Evolutionary conservation across 441 rosid genomes (phyloP).

Genomic region (Manihot esculenta): DNA sequence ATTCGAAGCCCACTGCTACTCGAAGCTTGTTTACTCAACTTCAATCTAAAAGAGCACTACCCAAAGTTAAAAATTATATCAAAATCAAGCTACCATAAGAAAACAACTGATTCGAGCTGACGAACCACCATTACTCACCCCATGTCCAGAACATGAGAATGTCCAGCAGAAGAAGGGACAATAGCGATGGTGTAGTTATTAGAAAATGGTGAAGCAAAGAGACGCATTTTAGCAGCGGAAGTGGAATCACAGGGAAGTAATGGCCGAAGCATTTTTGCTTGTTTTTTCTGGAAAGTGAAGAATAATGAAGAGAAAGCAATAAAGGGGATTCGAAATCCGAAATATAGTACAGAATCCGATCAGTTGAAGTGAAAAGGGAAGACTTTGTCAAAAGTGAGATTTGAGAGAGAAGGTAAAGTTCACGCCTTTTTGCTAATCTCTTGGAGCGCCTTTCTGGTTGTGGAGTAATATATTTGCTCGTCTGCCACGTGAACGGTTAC

Average conservation of each 20-base stretch:
- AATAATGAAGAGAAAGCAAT: neutral
- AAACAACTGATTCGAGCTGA: neutral
- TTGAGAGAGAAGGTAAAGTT: neutral
- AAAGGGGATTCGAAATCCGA: too few species aligned
- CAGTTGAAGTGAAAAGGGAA: neutral
- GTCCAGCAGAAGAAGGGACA: constrained; percentile 8
- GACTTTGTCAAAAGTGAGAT: neutral
- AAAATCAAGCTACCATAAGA: neutral
- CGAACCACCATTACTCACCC: constrained; percentile 57
- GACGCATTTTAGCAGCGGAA: constrained; percentile 26
- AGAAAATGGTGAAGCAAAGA: constrained; percentile 21
- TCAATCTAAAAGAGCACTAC: constrained; percentile 43
- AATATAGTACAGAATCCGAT: too few species aligned
- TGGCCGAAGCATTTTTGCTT: constrained; percentile 39
- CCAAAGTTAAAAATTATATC: constrained; percentile 20
- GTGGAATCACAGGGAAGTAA: constrained; percentile 29
- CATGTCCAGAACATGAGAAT: constrained; percentile 37
- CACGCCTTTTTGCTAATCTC: neutral
- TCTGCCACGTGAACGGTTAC: constrained; percentile 69
- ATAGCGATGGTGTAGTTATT: constrained; percentile 14
- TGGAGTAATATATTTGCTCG: constrained; percentile 15
- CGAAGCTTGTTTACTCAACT: constrained; percentile 33
- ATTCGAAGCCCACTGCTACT: constrained; percentile 26
- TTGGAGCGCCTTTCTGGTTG: neutral
- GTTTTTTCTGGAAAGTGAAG: neutral